Conservation (phyloP, 1,284 basidiomycete genomes). For the Ganoderma multipileum region DNA sequence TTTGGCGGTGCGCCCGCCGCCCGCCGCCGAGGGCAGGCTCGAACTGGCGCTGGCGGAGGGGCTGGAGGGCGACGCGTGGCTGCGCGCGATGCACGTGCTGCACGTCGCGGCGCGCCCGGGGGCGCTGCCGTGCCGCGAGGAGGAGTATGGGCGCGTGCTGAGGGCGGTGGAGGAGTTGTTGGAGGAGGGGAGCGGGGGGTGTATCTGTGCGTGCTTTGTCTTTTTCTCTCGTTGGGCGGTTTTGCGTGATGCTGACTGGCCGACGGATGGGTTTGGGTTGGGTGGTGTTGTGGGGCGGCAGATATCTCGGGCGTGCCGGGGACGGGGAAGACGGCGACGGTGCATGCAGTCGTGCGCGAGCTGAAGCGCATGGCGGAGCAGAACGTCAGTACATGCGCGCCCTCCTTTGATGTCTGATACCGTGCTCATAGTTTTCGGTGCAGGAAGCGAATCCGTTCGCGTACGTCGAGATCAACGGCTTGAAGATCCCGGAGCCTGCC, state of each 20-base stretch:
- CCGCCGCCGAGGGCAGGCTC: slow-evolving; percentile 40
- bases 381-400: slow-evolving; percentile 55
- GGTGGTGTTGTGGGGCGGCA: slow-evolving; percentile 41
- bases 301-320: slow-evolving; percentile 98
- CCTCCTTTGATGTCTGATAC: slow-evolving; percentile 36
- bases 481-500: slow-evolving; percentile 88
- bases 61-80: slow-evolving; percentile 78
- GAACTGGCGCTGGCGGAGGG: slow-evolving; percentile 38
- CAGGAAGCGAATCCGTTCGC: slow-evolving; percentile 94
- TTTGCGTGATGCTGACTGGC: neutral
- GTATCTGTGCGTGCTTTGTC: slow-evolving; percentile 79
- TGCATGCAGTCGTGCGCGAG: slow-evolving; percentile 90
- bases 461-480: slow-evolving; percentile 98
- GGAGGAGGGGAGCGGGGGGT: slow-evolving; percentile 93
- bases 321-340: slow-evolving; percentile 98
- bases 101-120: slow-evolving; percentile 96
- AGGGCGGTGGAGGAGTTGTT: slow-evolving; percentile 85
- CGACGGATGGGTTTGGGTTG: too few species aligned
- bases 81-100: slow-evolving; percentile 86
- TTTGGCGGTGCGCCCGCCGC: slow-evolving; percentile 44
- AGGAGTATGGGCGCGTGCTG: slow-evolving; percentile 85
- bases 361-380: slow-evolving; percentile 86
- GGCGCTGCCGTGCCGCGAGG: slow-evolving; percentile 88
- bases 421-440: neutral
- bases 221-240: neutral